phyloP scores from a whole-genome alignment of 306 rosid genomes.

The Arachis hypogaea region DNA sequence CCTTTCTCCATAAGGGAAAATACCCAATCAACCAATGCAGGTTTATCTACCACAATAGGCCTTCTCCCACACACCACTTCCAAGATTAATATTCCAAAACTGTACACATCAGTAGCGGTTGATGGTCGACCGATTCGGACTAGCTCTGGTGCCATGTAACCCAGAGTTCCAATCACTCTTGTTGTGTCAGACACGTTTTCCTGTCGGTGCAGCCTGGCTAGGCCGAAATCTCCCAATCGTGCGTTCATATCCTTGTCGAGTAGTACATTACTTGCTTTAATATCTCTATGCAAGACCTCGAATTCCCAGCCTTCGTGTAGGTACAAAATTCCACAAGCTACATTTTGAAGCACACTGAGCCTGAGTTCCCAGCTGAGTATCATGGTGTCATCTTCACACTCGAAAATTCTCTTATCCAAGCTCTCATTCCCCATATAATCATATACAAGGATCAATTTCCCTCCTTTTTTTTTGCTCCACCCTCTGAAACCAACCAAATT shows the following conservation, averaged over 20 bases:
- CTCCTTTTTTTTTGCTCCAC: constrained; percentile 72
- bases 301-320: constrained; percentile 83
- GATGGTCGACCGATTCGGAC: constrained; percentile 56
- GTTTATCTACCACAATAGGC: constrained; percentile 54
- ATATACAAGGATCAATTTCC: constrained; percentile 64
- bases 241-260: constrained; percentile 77
- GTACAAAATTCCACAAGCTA: constrained; percentile 67
- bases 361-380: constrained; percentile 66
- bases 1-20: constrained; percentile 52
- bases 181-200: constrained; percentile 51
- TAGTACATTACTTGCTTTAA: constrained; percentile 69
- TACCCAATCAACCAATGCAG: constrained; percentile 64
- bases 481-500: constrained; percentile 73
- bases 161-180: constrained; percentile 66
- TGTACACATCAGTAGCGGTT: constrained; percentile 57
- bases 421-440: constrained; percentile 84
- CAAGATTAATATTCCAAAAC: constrained; percentile 67
- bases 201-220: constrained; percentile 63
- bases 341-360: constrained; percentile 56
- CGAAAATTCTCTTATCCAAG: constrained; percentile 67
- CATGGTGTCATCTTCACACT: constrained; percentile 48
- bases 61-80: constrained; percentile 71
- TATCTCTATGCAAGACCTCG: constrained; percentile 77
- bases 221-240: constrained; percentile 70
- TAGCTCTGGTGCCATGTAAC: constrained; percentile 75